Base-by-base conservation (phyloP, 2,329 filamentous ascomycete species). In the Parafenestella ontariensis region DNA sequence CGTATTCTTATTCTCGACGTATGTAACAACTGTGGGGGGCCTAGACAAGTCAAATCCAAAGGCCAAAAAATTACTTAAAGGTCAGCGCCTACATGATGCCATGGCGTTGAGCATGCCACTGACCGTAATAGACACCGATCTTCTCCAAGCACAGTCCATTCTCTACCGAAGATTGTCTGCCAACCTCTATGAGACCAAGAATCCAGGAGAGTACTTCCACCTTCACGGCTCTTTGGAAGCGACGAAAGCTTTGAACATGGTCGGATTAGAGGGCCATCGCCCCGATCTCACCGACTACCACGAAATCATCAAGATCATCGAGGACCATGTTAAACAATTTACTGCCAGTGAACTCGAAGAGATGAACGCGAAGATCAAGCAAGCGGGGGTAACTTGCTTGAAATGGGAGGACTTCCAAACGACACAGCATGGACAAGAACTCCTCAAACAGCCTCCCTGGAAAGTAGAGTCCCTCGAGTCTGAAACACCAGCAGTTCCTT, bases 141-240 rank as follows among this genome's bases (percentile, higher is more conserved):
- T 91, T 20, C 77, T 90, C 5, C 78, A 83, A 56, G 89, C 89
- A 1, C 89, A 92, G 69, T 90, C 89, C 2, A 85, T 87, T 57
- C 78, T 85, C 6, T 92, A 92, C 68, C 84, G 89, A 9, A 85
- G 89, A 56, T 81, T 91, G 73, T 89, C 89, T 10, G 89, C 89
- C 13, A 90, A 90, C 56, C 76, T 91, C 1, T 91, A 91, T 74
- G 81, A 83, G 64, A 90, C 89, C 8, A 87, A 85, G 69, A 82
- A 80, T n/a, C 76, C 80, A 1, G 85, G 83, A n/a, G 81, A 88
- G 67, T 91, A 85, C 66, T 92, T 89, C 68, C 89, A 92, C 66
- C 88, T 91, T 23, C 89, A 91, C 69, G 89, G 89, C 40, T 91
- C 89, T 0, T 76, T 92, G 0, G 88, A 91, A 62, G 89, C 89